These are phyloP conservation scores for Penicillium hordei DNA, from an alignment of 2,329 filamentous ascomycete species.

Conservation along the genomic window DNA sequence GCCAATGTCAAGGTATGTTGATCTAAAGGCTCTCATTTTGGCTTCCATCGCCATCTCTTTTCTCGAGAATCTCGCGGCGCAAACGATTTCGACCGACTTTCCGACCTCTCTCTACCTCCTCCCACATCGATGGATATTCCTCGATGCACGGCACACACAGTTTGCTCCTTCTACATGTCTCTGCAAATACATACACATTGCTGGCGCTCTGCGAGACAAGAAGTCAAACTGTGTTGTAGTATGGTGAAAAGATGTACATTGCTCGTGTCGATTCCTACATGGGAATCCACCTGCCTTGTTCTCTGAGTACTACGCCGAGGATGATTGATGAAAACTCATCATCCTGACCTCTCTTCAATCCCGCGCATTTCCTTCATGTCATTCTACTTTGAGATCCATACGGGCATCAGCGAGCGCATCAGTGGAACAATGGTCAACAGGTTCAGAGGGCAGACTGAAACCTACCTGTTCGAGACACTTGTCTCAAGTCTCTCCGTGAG, in stretches of 20 bases:
- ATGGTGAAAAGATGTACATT: constrained; percentile 44
- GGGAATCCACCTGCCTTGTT: constrained; percentile 41
- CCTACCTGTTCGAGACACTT: background rate
- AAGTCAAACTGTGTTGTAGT: constrained; percentile 62
- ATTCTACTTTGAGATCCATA: constrained; percentile 20
- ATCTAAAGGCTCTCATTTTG: constrained; percentile 72
- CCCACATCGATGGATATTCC: constrained; percentile 27
- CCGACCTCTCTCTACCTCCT: constrained; percentile 27
- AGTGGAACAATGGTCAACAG: constrained; percentile 45
- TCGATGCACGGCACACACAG: constrained; percentile 34
- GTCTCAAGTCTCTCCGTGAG: constrained; percentile 2
- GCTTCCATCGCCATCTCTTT: constrained; percentile 67
- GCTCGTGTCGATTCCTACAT: constrained; percentile 51
- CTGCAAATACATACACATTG: constrained; percentile 24
- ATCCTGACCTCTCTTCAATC: constrained; percentile 31
- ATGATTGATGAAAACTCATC: constrained; percentile 28
- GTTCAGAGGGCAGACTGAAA: constrained; percentile 12
- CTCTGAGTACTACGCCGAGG: constrained; percentile 35
- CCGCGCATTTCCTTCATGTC: constrained; percentile 25
- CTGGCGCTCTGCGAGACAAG: constrained; percentile 33
- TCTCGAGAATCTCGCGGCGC: constrained; percentile 44
- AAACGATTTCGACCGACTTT: constrained; percentile 37
- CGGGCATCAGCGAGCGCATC: constrained; percentile 55
- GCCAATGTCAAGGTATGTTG: constrained; percentile 99
- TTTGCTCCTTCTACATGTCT: constrained; percentile 36